Evolutionary conservation across 257 asterid species (phyloP).

Genomic region (Thymus mandschuricus): DNA sequence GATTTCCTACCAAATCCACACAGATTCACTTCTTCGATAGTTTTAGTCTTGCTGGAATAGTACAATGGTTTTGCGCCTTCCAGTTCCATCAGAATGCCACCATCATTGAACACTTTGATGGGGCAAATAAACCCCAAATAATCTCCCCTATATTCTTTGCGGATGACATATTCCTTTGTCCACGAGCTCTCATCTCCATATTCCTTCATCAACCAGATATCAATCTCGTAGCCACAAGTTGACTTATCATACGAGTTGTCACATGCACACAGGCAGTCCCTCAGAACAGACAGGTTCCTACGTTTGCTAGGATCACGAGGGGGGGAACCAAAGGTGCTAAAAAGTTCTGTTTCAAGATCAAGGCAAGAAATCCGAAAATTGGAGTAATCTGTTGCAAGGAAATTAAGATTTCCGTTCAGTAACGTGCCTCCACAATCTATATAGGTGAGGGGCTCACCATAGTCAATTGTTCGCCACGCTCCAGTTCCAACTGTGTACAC

Average conservation of each 20-base stretch:
- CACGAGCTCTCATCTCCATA: conserved; percentile 5
- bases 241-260: neutral
- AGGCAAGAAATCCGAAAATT: conserved; percentile 31
- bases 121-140: neutral
- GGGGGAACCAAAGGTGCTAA: neutral
- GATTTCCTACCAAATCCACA: neutral
- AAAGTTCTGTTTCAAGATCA: neutral
- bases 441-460: neutral
- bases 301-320: neutral
- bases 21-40: neutral
- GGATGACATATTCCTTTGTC: neutral
- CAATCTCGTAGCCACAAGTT: neutral
- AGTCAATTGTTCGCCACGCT: neutral
- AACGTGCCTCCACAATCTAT: conserved; percentile 9
- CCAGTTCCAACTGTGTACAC: neutral
- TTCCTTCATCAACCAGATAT: conserved; percentile 19
- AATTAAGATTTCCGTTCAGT: conserved; percentile 48
- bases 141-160: neutral
- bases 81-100: neutral
- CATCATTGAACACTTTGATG: neutral
- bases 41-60: neutral
- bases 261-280: neutral
- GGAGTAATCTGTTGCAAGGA: conserved; percentile 20
- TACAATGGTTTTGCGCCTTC: neutral
- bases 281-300: conserved; percentile 24